Base-by-base conservation (phyloP, 176 grass and related monocot species). In the Phragmites australis region DNA sequence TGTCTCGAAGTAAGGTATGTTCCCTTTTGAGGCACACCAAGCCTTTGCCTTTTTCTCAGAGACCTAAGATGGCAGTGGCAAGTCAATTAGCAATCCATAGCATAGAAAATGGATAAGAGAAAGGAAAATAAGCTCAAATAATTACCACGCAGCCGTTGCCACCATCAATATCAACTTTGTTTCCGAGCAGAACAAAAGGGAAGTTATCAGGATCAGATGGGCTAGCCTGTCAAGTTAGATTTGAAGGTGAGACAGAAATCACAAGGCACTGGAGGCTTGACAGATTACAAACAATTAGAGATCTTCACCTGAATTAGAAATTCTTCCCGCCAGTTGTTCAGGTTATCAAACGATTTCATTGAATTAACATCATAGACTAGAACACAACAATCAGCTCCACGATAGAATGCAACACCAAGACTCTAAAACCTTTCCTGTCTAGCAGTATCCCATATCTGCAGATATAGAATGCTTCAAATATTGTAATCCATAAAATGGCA, bases 261-360 rank as follows among this genome's bases (percentile, higher is more conserved):
- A 19, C 46, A 65, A 57, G n/a, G 32, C 25, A 40, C 2, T 55
- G 64, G 14, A 63, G 1, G 23, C 23, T 40, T 27, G 23, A 80
- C 18, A 76, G 8, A 71, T 17, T 44, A 65, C 8, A 21, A 77
- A 39, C 37, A 19, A 70, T 39, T 43, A 41, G 15, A 40, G 27
- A 13, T 67, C 6, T 48, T 81, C 60, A 97, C 90, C 93, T 97
- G 93, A 74, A 97, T 97, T 58, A 97, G 88, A 88, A 97, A 97
- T 76, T 97, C 90, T 72, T 97, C 90, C 15, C 93, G 86, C 93
- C 93, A 97, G 80, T 93, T 93, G 85, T 90, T 97, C 45, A 97
- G 83, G 50, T 90, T 90, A 90, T 97, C 93, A 79, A 90, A 97
- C 41, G 93, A 97, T 87, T 97, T 93, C 85, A 88, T 88, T 40